Evolutionary conservation across 371 early-diverging fungal species (phyloP).

Genomic region (Saksenaea oblongispora): DNA sequence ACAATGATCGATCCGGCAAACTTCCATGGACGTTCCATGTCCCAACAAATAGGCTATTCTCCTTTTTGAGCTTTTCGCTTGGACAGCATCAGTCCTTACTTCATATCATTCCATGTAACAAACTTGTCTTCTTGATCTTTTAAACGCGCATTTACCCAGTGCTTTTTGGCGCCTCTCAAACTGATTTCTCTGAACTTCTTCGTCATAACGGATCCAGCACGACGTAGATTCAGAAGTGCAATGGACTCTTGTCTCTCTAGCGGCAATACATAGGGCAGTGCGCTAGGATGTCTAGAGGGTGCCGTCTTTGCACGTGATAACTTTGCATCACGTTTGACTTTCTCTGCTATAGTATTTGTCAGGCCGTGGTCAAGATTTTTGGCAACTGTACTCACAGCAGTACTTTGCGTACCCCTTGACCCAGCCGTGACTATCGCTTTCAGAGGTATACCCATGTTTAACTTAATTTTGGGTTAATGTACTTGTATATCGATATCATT

Average conservation of each 20-base stretch:
- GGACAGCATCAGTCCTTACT: conserved; percentile 27
- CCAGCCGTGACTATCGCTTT: conserved; percentile 25
- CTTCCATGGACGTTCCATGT: conserved; percentile 94
- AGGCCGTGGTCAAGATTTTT: not conserved
- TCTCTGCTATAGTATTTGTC: conserved; percentile 7
- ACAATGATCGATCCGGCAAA: conserved; percentile 57
- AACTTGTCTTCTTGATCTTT: conserved; percentile 56
- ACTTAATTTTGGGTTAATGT: not conserved
- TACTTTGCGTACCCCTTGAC: conserved; percentile 21
- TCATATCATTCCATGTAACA: conserved; percentile 45
- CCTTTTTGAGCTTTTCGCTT: not conserved
- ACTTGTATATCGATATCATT: not conserved
- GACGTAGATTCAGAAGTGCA: conserved; percentile 33
- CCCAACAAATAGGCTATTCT: conserved; percentile 71
- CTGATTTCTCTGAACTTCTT: conserved; percentile 15
- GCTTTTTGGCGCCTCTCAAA: conserved; percentile 49
- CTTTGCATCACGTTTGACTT: conserved; percentile 2
- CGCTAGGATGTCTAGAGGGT: conserved; percentile 18
- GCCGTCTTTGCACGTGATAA: conserved; percentile 21
- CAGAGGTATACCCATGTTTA: conserved; percentile 7
- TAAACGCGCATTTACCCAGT: conserved; percentile 61
- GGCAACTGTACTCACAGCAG: conserved; percentile 9
- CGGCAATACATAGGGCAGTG: conserved; percentile 38
- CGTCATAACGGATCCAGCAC: conserved; percentile 23
- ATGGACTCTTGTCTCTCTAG: conserved; percentile 35